Evolutionary conservation across 2,329 filamentous ascomycete genomes (phyloP).

Genomic region (Ascochyta viciae-villosae): DNA sequence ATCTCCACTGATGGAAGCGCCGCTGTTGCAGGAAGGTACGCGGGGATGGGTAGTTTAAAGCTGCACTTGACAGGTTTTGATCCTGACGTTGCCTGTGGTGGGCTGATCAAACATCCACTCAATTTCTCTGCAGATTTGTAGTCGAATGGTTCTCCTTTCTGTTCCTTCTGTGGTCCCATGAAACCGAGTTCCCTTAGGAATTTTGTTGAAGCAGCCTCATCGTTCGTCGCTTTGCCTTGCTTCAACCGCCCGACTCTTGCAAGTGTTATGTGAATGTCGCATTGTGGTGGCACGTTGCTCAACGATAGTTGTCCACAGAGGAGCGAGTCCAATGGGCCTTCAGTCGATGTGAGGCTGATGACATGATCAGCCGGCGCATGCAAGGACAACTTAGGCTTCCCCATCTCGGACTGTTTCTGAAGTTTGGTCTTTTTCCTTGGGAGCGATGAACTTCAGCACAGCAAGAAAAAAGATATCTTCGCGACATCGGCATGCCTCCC

Average conservation of each 20-base stretch:
- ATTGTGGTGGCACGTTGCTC: constrained; percentile 5
- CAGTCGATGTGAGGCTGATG: neutral
- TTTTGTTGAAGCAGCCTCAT: neutral
- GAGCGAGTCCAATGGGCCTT: neutral
- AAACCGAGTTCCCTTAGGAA: constrained; percentile 13
- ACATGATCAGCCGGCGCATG: constrained; percentile 5
- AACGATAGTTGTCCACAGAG: constrained; percentile 4
- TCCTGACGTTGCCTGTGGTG: neutral
- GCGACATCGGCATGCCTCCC: neutral
- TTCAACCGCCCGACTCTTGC: constrained; percentile 12
- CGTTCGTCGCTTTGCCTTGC: neutral
- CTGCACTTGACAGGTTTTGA: constrained; percentile 5
- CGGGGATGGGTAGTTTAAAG: constrained; percentile 6
- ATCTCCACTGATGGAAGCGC: constrained; percentile 7
- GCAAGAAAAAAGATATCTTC: neutral
- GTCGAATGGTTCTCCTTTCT: constrained; percentile 3
- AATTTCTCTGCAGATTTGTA: constrained; percentile 12
- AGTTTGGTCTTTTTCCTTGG: neutral
- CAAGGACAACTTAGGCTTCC: constrained; percentile 6
- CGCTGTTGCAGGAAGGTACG: constrained; percentile 8
- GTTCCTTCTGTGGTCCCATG: constrained; percentile 9
- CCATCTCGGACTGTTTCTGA: neutral
- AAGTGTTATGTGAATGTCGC: constrained; percentile 7
- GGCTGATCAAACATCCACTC: neutral
- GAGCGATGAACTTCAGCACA: neutral